Evolutionary conservation across 2,329 filamentous ascomycete species (phyloP).

Genomic region (Calonectria honghensis): DNA sequence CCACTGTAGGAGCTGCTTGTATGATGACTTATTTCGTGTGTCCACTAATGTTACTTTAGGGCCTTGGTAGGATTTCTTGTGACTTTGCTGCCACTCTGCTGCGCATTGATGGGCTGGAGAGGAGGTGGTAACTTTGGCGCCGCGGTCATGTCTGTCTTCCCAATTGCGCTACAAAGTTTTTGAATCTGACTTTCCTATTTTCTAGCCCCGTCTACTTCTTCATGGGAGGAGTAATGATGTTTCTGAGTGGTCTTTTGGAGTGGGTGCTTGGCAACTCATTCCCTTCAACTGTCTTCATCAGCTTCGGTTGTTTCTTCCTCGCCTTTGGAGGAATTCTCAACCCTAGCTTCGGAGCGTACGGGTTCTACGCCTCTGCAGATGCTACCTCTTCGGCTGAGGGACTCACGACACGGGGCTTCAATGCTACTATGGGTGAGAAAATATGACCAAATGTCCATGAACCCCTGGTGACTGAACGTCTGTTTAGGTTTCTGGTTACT

Average conservation of each 20-base stretch:
- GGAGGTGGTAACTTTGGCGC: constrained; percentile 60
- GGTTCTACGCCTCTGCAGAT: constrained; percentile 60
- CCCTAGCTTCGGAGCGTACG: constrained; percentile 70
- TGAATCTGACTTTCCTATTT: not conserved
- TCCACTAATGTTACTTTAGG: constrained; percentile 62
- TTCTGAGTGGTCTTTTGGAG: constrained; percentile 5
- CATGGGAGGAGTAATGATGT: constrained; percentile 17
- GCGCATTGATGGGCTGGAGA: constrained; percentile 13
- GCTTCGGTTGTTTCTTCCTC: constrained; percentile 73
- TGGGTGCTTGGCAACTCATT: constrained; percentile 71
- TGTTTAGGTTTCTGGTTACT: not conserved
- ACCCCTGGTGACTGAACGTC: not conserved
- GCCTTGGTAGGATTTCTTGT: constrained; percentile 71
- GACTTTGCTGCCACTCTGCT: constrained; percentile 64
- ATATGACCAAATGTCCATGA: not conserved
- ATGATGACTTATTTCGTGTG: too few species aligned
- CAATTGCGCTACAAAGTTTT: too few species aligned
- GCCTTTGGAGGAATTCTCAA: constrained; percentile 71
- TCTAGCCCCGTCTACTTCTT: constrained; percentile 15
- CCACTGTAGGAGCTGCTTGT: constrained; percentile 45
- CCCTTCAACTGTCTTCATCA: constrained; percentile 73
- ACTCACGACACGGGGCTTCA: constrained; percentile 4
- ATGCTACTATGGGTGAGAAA: constrained; percentile 2
- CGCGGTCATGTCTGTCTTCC: not conserved
- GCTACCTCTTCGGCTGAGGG: not conserved